Evolutionary conservation across 1,284 basidiomycete species (phyloP), one percentile per base, ranked within the genome.

Genomic region (Inonotus hispidus): DNA sequence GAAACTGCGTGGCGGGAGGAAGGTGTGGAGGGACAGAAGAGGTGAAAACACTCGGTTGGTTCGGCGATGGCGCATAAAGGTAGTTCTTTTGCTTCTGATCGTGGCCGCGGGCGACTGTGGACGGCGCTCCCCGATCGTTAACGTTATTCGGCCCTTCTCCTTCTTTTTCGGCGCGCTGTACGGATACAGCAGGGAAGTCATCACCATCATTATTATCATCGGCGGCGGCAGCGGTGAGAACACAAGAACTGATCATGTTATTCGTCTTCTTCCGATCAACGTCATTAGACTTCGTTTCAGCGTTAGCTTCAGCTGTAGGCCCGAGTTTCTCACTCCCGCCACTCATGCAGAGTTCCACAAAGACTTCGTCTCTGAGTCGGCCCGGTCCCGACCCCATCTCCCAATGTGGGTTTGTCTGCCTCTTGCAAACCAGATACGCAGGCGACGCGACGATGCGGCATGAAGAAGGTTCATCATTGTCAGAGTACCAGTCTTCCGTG

Each of bases 401-500:
- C 55, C 55, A 56, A 25, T 56, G 55, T 13, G 55, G 55, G 25
- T 56, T 46, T 14, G 41, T 29, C 45, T 47, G 10, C 37, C 55
- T 29, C 19, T 52, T 52, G 27, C 32, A 6, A 14, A 52, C 50
- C 16, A 35, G 11, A 35, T 52, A 27, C 16, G 50, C 16, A 52
- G 29, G 29, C 32, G 32, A 19, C 16, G 50, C 1, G 27, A 35
- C 14, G 50, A 35, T 3, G 19, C 7, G 41, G 41, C 16, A 21
- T 23, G 50, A 52, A 19, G 50, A 52, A 35, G 16, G 19, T 3
- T 19, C 16, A n/a, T 52, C 7, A n/a, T 14, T 52, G 29, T 14
- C 10, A 16, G 50, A 37, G 50, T 10, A 52, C 50, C 50, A 49
- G 2, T 49, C 50, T 52, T 52, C 50, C 13, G 25, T 11, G 3